phyloP scores from a whole-genome alignment of 441 rosid species.

The Isatis lusitanica region DNA sequence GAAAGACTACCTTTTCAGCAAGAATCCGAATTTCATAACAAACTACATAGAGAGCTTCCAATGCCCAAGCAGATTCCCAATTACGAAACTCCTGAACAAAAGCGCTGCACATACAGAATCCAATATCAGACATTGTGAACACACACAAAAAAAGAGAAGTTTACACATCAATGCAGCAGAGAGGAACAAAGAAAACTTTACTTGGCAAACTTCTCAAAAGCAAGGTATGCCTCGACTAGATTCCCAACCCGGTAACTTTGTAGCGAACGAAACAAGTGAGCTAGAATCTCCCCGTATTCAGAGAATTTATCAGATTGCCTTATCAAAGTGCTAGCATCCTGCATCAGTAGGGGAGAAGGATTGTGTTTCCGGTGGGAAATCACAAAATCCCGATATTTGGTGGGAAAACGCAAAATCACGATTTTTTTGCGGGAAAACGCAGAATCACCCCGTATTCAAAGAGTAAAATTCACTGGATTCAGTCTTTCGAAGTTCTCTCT shows the following conservation, averaged over 20 bases:
- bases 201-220: constrained; percentile 87
- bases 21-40: constrained; percentile 52
- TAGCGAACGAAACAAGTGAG: constrained; percentile 70
- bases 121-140: background rate
- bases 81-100: constrained; percentile 95
- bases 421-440: no score
- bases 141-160: background rate
- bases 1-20: constrained; percentile 17
- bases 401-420: no score
- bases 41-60: constrained; percentile 79
- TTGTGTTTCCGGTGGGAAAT: no score
- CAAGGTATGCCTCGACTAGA: constrained; percentile 70
- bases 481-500: background rate
- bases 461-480: background rate
- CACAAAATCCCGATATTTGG: no score
- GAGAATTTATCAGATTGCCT: constrained; percentile 75
- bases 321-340: constrained; percentile 77
- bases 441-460: no score
- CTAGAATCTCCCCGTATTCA: constrained; percentile 54
- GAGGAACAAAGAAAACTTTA: constrained; percentile 29
- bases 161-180: background rate
- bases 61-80: constrained; percentile 97
- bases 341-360: no score
- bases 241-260: constrained; percentile 64
- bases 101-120: constrained; percentile 50